Conservation (phyloP, 805 yeast genomes). For the Kazachstania viticola region DNA sequence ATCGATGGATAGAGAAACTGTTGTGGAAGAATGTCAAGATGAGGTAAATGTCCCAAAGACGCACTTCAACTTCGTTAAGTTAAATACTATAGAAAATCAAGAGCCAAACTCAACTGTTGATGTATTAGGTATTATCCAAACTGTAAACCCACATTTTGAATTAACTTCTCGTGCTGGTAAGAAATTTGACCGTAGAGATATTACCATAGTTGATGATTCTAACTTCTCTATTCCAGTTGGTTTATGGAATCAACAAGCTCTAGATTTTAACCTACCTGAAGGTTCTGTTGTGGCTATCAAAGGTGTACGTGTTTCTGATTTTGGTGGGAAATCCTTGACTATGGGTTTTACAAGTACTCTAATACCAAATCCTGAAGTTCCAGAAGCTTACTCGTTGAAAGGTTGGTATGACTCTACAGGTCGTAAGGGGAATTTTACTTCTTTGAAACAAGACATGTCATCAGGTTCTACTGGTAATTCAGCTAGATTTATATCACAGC, state of each 20-base stretch:
- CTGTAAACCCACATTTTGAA: slow-evolving; percentile 63
- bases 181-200: slow-evolving; percentile 85
- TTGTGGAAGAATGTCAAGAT: slow-evolving; percentile 56
- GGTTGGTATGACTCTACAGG: slow-evolving; percentile 94
- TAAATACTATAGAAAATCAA: slow-evolving; percentile 51
- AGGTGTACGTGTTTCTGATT: slow-evolving; percentile 82
- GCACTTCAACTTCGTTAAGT: slow-evolving; percentile 61
- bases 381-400: slow-evolving; percentile 76
- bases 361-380: slow-evolving; percentile 73
- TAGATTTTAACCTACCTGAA: slow-evolving; percentile 57
- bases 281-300: slow-evolving; percentile 87
- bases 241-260: slow-evolving; percentile 82
- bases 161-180: slow-evolving; percentile 85
- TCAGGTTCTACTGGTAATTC: slow-evolving; percentile 22
- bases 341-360: slow-evolving; percentile 70
- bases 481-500: slow-evolving; percentile 36
- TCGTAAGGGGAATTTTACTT: slow-evolving; percentile 44
- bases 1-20: slow-evolving; percentile 66
- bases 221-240: slow-evolving; percentile 68
- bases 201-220: slow-evolving; percentile 75
- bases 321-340: slow-evolving; percentile 74
- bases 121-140: slow-evolving; percentile 76
- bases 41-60: slow-evolving; percentile 62
- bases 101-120: slow-evolving; percentile 70
- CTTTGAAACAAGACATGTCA: slow-evolving; percentile 38